Percentiles rank a stretch among this genome's conserved stretches.
Conservation (phyloP, 768 basidiomycete species). For the Mycena amicta region DNA sequence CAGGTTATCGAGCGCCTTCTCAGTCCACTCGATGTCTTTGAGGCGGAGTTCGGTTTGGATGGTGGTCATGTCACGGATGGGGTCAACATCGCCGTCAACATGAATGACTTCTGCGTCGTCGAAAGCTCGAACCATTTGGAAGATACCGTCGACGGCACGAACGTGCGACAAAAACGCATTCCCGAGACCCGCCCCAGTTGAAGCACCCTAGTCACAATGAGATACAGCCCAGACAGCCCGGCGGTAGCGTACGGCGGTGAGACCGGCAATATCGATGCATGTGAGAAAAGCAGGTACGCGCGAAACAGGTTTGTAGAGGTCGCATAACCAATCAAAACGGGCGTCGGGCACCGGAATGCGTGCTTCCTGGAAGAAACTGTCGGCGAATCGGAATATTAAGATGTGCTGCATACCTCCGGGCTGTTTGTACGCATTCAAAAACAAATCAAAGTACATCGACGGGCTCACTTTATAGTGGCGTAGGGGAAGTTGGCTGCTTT, state of each 20-base stretch:
- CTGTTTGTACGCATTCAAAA: slow-evolving; percentile 9
- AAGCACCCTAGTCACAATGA: slow-evolving; percentile 68
- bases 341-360: slow-evolving; percentile 93
- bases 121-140: slow-evolving; percentile 97
- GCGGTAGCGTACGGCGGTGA: slow-evolving; percentile 73
- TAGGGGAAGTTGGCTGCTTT: slow-evolving; percentile 99
- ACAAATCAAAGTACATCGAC: slow-evolving; percentile 14
- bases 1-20: slow-evolving; percentile 80
- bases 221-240: neutral
- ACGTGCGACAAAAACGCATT: slow-evolving; percentile 98
- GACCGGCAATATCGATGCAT: slow-evolving; percentile 97
- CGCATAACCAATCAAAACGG: slow-evolving; percentile 94
- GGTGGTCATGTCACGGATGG: slow-evolving; percentile 95
- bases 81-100: slow-evolving; percentile 97
- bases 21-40: slow-evolving; percentile 99
- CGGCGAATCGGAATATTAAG: too few species aligned
- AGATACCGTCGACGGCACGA: slow-evolving; percentile 97
- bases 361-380: slow-evolving; percentile 66
- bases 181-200: slow-evolving; percentile 96
- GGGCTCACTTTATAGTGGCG: slow-evolving; percentile 69
- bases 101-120: slow-evolving; percentile 99
- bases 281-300: slow-evolving; percentile 94
- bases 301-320: slow-evolving; percentile 85
- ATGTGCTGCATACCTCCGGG: slow-evolving; percentile 65
- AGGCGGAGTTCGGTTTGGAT: slow-evolving; percentile 92